Evolutionary conservation across 768 basidiomycete species (phyloP), one percentile per base, ranked within the genome.

Genomic region (Sarcomyxa edulis): DNA sequence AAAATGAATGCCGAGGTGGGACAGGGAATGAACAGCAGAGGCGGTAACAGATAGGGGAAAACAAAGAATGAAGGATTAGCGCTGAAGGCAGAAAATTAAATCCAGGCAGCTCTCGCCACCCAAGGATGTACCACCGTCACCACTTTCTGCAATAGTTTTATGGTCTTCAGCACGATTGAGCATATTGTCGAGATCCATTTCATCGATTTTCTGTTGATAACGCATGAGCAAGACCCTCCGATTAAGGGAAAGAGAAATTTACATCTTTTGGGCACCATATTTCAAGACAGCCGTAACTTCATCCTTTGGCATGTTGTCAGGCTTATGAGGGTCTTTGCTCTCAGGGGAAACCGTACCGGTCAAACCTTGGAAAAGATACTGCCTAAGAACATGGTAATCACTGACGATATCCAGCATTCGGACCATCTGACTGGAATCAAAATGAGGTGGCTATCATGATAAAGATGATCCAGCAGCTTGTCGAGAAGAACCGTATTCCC

Each of bases 371-470:
- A 93, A 87, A 45, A 79, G 78, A 53, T 95, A 98, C 26, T 88
- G 87, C 33, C 96, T 76, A 40, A 94, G 67, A 27, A 67, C 65
- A 83, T 97, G 92, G 64, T 97, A 98, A 61, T 99, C 96, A 48
- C 89, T 94, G 52, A 99, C 78, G 58, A 99, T 98, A 64, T 99
- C 96, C 31, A 99, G 74, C 81, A 98, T 90, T 43, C 96, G 81
- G 43, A 98, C 94, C 96, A 99, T 99, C 62, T 97, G 92, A 53
- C 93, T 96, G 71, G 98, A 51, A 99, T 98, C 50, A 99, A 74
- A 19, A 99, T 96, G 35, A 96, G 87, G 53, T 98, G 96, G 3
- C 89, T 87, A 56, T 98, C 95, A 48, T 77, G 81, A 51, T 86
- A 85, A 34, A 98, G 75, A 12, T 90, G 81, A 16, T 72, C 75